phyloP scores from a whole-genome alignment of 2,329 filamentous ascomycete species.

The Sporothrix brunneoviolacea region DNA sequence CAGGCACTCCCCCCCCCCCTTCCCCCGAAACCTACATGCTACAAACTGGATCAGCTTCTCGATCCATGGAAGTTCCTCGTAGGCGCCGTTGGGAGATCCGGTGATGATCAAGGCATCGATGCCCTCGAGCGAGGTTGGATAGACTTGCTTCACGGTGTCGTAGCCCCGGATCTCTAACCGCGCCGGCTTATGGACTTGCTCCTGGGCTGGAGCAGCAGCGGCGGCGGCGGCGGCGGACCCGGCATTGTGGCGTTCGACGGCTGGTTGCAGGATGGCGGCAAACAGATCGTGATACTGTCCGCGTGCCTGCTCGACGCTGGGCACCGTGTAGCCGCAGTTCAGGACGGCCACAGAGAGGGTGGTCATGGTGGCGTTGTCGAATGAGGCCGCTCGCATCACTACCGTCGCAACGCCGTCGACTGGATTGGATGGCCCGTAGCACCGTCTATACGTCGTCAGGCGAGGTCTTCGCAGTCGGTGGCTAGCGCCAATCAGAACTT shows the following conservation, averaged over 20 bases:
- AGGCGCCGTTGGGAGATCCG: slow-evolving; percentile 31
- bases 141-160: slow-evolving; percentile 14
- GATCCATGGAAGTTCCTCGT: slow-evolving; percentile 23
- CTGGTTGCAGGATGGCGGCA: not conserved
- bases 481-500: too few species aligned
- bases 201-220: not conserved
- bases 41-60: slow-evolving; percentile 20
- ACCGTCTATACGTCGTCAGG: too few species aligned
- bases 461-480: too few species aligned
- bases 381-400: too few species aligned
- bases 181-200: not conserved
- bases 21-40: slow-evolving; percentile 9
- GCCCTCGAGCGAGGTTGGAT: slow-evolving; percentile 25
- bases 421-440: too few species aligned
- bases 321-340: slow-evolving; percentile 11
- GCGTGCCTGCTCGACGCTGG: not conserved
- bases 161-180: not conserved
- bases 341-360: not conserved
- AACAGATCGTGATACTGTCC: slow-evolving; percentile 8
- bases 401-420: too few species aligned
- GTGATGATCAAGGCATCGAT: slow-evolving; percentile 34
- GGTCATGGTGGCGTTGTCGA: not conserved
- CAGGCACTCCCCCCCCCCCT: too few species aligned
- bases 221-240: not conserved
- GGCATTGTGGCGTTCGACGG: not conserved